Evolutionary conservation across 257 asterid genomes (phyloP).

Genomic region (Solanum tarapatanum): DNA sequence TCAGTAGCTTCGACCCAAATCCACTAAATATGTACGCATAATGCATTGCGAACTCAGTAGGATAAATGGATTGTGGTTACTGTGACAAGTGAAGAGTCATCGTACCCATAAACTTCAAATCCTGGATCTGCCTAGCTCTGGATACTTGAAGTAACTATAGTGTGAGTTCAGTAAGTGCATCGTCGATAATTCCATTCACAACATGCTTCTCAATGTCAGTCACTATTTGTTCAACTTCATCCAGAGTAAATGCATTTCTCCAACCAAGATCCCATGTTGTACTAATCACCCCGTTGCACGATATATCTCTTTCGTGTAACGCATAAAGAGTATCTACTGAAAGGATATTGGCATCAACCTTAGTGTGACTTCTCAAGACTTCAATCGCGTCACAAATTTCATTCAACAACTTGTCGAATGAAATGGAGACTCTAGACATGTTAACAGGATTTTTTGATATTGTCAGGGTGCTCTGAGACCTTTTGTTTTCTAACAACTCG

Average conservation of each 20-base stretch:
- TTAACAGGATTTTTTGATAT: neutral
- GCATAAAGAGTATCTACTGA: slow-evolving; percentile 7
- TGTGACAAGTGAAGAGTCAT: neutral
- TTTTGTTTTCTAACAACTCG: slow-evolving; percentile 18
- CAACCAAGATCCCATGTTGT: slow-evolving; percentile 31
- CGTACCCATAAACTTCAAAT: neutral
- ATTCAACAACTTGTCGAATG: slow-evolving; percentile 12
- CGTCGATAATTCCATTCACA: slow-evolving; percentile 17
- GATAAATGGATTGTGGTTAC: neutral
- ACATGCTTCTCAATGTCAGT: slow-evolving; percentile 15
- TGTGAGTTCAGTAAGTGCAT: slow-evolving; percentile 4
- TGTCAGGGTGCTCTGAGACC: slow-evolving; percentile 1
- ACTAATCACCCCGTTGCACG: slow-evolving; percentile 11
- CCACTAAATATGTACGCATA: neutral
- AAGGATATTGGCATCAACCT: neutral
- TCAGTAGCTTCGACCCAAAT: neutral
- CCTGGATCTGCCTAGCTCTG: neutral
- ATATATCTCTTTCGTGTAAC: slow-evolving; percentile 15
- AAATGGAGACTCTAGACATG: slow-evolving; percentile 2
- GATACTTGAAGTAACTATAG: neutral
- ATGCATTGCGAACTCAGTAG: neutral
- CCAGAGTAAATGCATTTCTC: slow-evolving; percentile 16
- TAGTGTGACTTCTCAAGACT: slow-evolving; percentile 4
- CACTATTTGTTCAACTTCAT: slow-evolving; percentile 21
- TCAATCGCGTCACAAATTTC: slow-evolving; percentile 25